Conservation (phyloP, 768 basidiomycete species). For the Cubamyces sp. region DNA sequence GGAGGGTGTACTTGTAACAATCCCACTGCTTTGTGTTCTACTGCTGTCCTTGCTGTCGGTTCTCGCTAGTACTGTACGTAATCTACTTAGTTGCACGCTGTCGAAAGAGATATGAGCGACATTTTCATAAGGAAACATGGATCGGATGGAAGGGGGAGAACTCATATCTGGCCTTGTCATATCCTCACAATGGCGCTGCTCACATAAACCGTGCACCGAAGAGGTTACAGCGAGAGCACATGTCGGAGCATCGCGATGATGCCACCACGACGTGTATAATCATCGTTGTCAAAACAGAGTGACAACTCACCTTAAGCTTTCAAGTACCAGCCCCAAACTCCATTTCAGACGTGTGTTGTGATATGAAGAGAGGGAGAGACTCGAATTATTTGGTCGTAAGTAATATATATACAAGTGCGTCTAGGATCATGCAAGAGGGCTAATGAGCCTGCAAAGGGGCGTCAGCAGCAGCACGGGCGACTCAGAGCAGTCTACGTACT, state of each 20-base stretch:
- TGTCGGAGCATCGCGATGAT: constrained; percentile 35
- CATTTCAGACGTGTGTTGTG: neutral
- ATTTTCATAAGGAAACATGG: neutral
- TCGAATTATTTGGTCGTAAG: constrained; percentile 23
- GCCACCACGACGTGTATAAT: constrained; percentile 77
- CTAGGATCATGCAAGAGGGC: constrained; percentile 78
- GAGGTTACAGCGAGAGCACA: constrained; percentile 49
- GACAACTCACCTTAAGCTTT: constrained; percentile 18
- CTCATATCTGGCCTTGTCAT: constrained; percentile 92
- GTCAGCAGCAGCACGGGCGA: constrained; percentile 3
- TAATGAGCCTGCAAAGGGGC: constrained; percentile 72
- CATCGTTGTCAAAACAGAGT: constrained; percentile 36
- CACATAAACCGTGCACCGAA: constrained; percentile 50
- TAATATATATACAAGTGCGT: constrained; percentile 31
- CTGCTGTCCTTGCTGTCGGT: constrained; percentile 18
- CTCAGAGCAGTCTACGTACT: constrained; percentile 58
- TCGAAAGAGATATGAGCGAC: neutral
- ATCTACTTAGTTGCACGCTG: neutral
- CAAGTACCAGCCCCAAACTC: neutral
- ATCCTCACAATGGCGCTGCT: constrained; percentile 54
- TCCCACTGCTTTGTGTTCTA: neutral
- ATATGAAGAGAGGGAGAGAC: neutral
- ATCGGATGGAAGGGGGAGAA: constrained; percentile 28
- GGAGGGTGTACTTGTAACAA: constrained; percentile 70
- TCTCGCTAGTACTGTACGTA: neutral